Conservation (phyloP, 2,329 filamentous ascomycete species). For the Sporothrix curviconia region DNA sequence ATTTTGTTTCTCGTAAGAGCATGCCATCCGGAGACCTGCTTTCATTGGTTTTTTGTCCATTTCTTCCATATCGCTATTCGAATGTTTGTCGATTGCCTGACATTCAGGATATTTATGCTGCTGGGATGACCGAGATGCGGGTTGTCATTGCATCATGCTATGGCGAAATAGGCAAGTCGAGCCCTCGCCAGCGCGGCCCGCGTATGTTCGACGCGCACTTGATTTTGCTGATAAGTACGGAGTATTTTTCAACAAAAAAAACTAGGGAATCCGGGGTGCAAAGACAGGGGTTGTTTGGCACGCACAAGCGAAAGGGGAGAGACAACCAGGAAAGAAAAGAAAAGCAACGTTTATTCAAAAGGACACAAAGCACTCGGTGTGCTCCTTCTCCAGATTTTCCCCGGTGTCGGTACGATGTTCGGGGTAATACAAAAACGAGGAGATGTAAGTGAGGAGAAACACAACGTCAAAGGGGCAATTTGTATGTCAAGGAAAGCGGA, state of each 20-base stretch:
- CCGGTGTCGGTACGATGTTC: background rate
- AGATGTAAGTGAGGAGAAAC: background rate
- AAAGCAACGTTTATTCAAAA: slow-evolving; percentile 2
- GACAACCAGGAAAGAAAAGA: background rate
- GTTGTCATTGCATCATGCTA: slow-evolving; percentile 9
- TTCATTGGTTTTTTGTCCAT: background rate
- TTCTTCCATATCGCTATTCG: background rate
- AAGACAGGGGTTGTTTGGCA: no score
- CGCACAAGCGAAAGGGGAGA: background rate
- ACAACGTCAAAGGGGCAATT: background rate
- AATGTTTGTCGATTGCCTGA: background rate
- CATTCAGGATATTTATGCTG: background rate
- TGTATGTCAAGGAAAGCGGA: background rate
- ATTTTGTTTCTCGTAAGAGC: no score
- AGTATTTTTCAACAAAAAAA: no score
- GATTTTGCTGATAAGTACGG: no score
- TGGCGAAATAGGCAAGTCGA: slow-evolving; percentile 9
- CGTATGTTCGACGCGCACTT: background rate
- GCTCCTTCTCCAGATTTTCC: background rate
- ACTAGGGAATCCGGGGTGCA: no score
- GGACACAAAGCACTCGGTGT: no score
- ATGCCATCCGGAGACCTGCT: no score
- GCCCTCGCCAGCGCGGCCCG: background rate
- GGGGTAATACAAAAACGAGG: background rate
- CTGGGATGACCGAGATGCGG: background rate